A percentile compares a stretch with the other conserved stretches of the same genome.
Evolutionary conservation across 306 rosid species (phyloP).

Genomic region (Citrullus colocynthis): DNA sequence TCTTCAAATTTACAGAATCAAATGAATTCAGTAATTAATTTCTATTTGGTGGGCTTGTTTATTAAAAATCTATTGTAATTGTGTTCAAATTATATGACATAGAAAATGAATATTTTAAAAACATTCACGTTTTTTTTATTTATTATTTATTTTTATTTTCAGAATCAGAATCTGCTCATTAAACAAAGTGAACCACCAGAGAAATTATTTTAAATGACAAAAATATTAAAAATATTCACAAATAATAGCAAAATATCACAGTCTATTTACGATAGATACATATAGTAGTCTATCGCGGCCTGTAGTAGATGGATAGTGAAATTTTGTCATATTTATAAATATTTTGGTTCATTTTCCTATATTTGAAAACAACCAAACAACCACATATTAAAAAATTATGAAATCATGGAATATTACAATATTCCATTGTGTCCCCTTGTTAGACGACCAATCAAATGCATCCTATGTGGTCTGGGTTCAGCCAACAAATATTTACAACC

Average conservation of each 20-base stretch:
- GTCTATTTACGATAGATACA: no score
- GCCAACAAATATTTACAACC: not conserved
- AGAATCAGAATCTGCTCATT: not conserved
- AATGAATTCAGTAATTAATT: not conserved
- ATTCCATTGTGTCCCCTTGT: not conserved
- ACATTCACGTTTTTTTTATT: not conserved
- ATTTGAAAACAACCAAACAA: not conserved
- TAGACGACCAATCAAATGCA: not conserved
- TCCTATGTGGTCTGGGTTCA: not conserved
- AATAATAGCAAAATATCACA: no score
- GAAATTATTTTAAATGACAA: no score
- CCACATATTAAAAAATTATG: not conserved
- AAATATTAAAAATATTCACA: no score
- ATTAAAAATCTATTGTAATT: no score
- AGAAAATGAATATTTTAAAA: no score
- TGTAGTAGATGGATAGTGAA: no score
- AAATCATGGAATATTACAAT: not conserved
- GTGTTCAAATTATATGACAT: no score
- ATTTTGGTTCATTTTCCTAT: no score
- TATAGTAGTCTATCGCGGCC: no score
- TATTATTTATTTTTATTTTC: not conserved
- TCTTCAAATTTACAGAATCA: not conserved
- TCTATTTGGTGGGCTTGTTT: not conserved
- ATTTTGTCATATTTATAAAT: no score
- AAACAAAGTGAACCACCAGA: not conserved